phyloP scores from a whole-genome alignment of 1,284 basidiomycete species.

The Melampsora allii-populina region DNA sequence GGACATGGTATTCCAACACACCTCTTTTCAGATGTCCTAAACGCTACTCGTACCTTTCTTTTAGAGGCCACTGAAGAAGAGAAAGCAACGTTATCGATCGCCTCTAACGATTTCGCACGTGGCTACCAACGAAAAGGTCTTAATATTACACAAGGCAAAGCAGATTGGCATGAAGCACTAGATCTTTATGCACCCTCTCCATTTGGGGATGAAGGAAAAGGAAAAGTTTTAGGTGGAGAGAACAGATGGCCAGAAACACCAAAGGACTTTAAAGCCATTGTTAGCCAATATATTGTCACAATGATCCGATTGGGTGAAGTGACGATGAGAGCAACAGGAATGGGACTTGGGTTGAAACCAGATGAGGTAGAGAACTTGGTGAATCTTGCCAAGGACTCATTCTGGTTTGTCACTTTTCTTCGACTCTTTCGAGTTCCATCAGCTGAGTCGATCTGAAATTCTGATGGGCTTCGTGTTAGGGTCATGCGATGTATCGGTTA shows the following conservation, averaged over 20 bases:
- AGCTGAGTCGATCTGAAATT: not conserved
- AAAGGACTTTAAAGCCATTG: slow-evolving; percentile 19
- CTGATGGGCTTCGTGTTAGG: slow-evolving; percentile 59
- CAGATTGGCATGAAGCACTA: slow-evolving; percentile 77
- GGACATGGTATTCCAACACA: slow-evolving; percentile 58
- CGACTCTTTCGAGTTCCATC: not conserved
- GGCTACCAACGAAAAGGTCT: slow-evolving; percentile 61
- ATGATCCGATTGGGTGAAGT: slow-evolving; percentile 13
- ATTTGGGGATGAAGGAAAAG: slow-evolving; percentile 39
- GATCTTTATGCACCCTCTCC: slow-evolving; percentile 68
- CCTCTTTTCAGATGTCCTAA: slow-evolving; percentile 65
- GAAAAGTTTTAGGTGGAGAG: slow-evolving; percentile 5
- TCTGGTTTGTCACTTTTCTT: slow-evolving; percentile 67
- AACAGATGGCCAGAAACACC: slow-evolving; percentile 43
- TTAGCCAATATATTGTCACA: not conserved
- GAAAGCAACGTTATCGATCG: slow-evolving; percentile 61
- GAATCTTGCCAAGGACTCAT: slow-evolving; percentile 68
- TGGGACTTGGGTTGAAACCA: slow-evolving; percentile 66
- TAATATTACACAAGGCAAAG: slow-evolving; percentile 77
- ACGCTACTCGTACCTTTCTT: slow-evolving; percentile 69
- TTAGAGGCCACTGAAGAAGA: slow-evolving; percentile 65
- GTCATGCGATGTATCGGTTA: slow-evolving; percentile 60
- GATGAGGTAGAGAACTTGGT: slow-evolving; percentile 68
- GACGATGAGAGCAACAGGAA: slow-evolving; percentile 60
- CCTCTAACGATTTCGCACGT: slow-evolving; percentile 59